Conservation (phyloP, 345 rosid species). For the Populus davidiana region DNA sequence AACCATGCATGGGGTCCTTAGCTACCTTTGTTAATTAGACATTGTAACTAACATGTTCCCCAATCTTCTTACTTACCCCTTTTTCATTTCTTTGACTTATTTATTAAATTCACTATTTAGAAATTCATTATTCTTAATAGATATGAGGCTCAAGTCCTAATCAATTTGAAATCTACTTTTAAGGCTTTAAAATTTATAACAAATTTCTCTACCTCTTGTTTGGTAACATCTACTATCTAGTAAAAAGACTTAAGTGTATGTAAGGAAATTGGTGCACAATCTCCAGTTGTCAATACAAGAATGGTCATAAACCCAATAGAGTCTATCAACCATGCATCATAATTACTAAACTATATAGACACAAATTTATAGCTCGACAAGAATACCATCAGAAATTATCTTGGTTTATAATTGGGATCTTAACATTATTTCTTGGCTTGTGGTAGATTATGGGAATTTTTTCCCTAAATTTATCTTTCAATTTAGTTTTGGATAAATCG, state of each 20-base stretch:
- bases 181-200: background rate
- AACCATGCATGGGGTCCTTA: background rate
- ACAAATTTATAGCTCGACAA: background rate
- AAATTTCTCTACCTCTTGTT: background rate
- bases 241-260: background rate
- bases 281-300: background rate
- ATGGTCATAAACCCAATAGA: background rate
- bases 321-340: background rate
- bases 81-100: background rate
- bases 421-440: background rate
- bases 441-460: background rate
- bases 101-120: background rate
- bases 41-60: slow-evolving; percentile 10
- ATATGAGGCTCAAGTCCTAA: background rate
- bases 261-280: background rate
- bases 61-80: background rate
- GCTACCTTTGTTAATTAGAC: slow-evolving; percentile 17
- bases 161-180: slow-evolving; percentile 9
- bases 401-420: background rate
- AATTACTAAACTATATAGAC: background rate
- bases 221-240: background rate
- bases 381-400: background rate
- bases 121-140: background rate
- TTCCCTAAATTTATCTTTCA: background rate
- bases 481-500: background rate